Base-by-base conservation (phyloP, 257 asterid species). In the Solanum peruvianum region DNA sequence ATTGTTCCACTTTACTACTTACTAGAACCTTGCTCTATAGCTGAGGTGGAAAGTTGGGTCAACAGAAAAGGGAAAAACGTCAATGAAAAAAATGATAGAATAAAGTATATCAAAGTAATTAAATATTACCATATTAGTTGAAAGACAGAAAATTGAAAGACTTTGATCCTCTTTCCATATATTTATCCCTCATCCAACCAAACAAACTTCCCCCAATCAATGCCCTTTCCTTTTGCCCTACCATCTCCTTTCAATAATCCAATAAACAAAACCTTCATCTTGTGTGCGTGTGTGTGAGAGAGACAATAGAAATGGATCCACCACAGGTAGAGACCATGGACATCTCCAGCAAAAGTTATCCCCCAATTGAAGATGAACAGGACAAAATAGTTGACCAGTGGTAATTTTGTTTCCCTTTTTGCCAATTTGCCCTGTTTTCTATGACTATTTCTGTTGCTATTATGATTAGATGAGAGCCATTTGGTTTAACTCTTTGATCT, bases 301-400 rank as follows among this genome's bases (percentile, higher is more conserved):
- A 35, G 47, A 21, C 11, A 16, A 58, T 44, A 45, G 60, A 81
- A 86, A 92, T 92, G 98, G 95, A 94, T 83, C 91, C 98, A 8
- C 96, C 98, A 9, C 89, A 91, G 83, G 91, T 67, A 88, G 95
- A 93, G 86, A 47, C 93, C 27, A 88, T 93, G n/a, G 92, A 94
- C 9, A 84, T 14, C 52, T 70, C 91, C 56, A 71, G 39, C 88
- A 21, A 87, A 76, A 87, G 84, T 78, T 67, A 86, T 78, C 95
- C 96, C 45, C 93, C 93, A 1, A 82, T 44, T 72, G 91, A 91
- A n/a, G 96, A 94, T 64, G 94, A 87, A 21, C 90, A 91, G 47
- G 98, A 94, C 44, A 89, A 91, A 91, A 90, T 73, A 33, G 73
- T 93, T 69, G 47, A 93, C 70, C 92, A 88, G 39, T 92, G 98